Evolutionary conservation across 805 yeast species (phyloP), one percentile per base, ranked within the genome.

Genomic region (Metschnikowia arizonensis): DNA sequence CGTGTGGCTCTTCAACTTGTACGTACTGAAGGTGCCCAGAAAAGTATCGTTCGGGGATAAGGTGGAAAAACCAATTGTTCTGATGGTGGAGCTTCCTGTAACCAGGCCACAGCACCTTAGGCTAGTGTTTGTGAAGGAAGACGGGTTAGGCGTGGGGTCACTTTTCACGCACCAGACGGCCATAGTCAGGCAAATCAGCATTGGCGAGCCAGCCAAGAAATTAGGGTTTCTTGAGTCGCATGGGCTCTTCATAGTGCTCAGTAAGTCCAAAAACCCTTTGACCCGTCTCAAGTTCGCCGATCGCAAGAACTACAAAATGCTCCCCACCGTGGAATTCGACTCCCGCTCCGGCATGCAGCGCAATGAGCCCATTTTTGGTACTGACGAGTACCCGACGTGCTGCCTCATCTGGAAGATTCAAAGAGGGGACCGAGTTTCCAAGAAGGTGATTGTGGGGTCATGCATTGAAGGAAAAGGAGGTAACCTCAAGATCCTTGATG

Each of bases 41-140:
- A 57, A 59, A 34, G 67, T 69, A 7, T 52, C 58, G 21, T 67
- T 68, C 37, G 72, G 68, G 11, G 74, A 71, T 33, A 62, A 54
- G 26, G 50, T 52, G 23, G 74, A 69, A 15, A 59, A 65, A 21
- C 34, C 59, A 1, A 50, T 68, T 1, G 26, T 40, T 9, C 42
- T 53, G 17, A 49, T 60, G 46, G 45, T 47, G 1, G 57, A 53
- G 33, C 36, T 56, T 12, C 56, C 54, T 5, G 49, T 41, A 2
- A 34, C 26, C 3, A 46, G 34, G 23, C 29, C 37, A 2, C 53
- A 46, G 34, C 40, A 44, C n/a, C 17, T 50, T 15, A 32, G 45
- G 4, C 47, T 59, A 43, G 58, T 53, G 5, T 53, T 56, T 44
- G 49, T 66, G 4, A 50, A 72, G 36, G 74, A 68, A 19, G 73